Conservation (phyloP, 2,329 filamentous ascomycete species). For the Fusarium sp. region DNA sequence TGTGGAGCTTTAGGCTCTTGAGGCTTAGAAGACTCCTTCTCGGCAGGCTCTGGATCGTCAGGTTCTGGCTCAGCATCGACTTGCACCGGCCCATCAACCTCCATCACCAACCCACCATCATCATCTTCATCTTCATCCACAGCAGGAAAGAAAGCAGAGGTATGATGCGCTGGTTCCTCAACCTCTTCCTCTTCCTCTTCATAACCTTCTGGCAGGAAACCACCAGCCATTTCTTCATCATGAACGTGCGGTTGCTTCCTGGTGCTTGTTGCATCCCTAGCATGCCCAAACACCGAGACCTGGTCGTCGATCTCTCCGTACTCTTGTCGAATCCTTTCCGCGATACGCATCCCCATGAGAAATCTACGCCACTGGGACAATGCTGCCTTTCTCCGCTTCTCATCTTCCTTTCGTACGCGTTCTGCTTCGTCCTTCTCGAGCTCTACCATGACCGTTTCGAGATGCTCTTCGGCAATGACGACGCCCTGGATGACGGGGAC, state of each 20-base stretch:
- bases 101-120: slow-evolving; percentile 51
- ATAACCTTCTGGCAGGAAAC: slow-evolving; percentile 70
- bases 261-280: slow-evolving; percentile 36
- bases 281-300: slow-evolving; percentile 67
- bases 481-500: slow-evolving; percentile 93
- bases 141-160: slow-evolving; percentile 62
- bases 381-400: slow-evolving; percentile 81
- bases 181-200: slow-evolving; percentile 60
- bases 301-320: slow-evolving; percentile 74
- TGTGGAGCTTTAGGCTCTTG: neutral
- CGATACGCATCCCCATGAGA: slow-evolving; percentile 84
- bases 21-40: neutral
- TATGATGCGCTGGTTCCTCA: slow-evolving; percentile 45
- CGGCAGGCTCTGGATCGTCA: neutral
- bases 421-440: slow-evolving; percentile 84
- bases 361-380: slow-evolving; percentile 88
- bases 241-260: slow-evolving; percentile 42
- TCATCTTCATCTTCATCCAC: slow-evolving; percentile 57
- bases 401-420: slow-evolving; percentile 80
- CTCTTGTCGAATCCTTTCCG: slow-evolving; percentile 79
- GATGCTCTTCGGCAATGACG: slow-evolving; percentile 85
- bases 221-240: slow-evolving; percentile 68
- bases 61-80: slow-evolving; percentile 7
- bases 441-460: slow-evolving; percentile 79
- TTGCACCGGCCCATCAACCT: slow-evolving; percentile 35